Evolutionary conservation across 345 rosid genomes (phyloP).

Genomic region (Mallotus nudiflorus): DNA sequence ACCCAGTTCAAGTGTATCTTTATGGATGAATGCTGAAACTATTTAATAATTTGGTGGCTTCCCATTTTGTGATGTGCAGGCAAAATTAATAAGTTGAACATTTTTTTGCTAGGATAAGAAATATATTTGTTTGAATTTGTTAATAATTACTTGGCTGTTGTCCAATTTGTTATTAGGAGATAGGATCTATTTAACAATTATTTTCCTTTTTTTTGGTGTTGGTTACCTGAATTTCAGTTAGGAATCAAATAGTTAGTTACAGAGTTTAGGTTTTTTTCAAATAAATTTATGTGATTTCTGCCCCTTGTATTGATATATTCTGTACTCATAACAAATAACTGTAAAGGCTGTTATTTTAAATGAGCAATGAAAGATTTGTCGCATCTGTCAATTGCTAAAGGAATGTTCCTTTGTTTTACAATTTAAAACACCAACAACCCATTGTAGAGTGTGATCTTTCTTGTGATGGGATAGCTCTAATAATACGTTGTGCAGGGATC

Average conservation of each 20-base stretch:
- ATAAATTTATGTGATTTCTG: background rate
- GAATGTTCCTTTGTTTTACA: background rate
- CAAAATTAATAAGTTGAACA: too few relatives aligned
- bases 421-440: background rate
- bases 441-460: background rate
- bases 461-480: background rate
- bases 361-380: background rate
- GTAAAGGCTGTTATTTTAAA: background rate
- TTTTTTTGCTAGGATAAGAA: too few relatives aligned
- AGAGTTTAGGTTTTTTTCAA: background rate
- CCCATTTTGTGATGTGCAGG: too few relatives aligned
- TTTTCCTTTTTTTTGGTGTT: background rate
- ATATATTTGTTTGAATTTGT: too few relatives aligned
- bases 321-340: background rate
- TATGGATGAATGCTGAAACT: too few relatives aligned
- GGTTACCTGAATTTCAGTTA: background rate
- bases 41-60: too few relatives aligned
- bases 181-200: too few relatives aligned
- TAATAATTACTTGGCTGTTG: background rate
- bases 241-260: too few relatives aligned
- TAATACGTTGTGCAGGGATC: conserved; percentile 54
- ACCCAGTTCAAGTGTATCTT: too few relatives aligned
- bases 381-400: background rate
- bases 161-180: background rate
- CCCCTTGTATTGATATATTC: too few relatives aligned